A percentile compares a stretch with the other conserved stretches of the same genome.
Evolutionary conservation across 495 filamentous ascomycete species (phyloP).

Genomic region (Tuber indicum): DNA sequence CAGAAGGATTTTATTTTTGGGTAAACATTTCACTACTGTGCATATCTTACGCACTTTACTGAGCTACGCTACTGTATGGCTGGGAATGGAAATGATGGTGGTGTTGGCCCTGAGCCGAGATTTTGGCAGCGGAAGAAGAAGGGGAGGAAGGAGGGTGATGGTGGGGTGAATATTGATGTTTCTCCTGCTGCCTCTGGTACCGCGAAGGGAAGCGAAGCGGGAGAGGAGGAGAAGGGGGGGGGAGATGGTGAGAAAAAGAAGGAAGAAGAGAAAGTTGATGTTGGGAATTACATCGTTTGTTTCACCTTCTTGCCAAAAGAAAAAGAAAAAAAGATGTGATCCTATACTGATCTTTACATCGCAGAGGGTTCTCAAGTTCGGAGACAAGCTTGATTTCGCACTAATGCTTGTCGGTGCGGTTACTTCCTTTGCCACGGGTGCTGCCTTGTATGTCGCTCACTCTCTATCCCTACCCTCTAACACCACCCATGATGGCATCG

Average conservation of each 20-base stretch:
- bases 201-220: not conserved
- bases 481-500: not conserved
- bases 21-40: not conserved
- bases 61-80: not conserved
- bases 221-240: not conserved
- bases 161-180: not conserved
- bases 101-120: not conserved
- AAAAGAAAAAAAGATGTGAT: no score
- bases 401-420: slow-evolving; percentile 28
- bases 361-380: slow-evolving; percentile 30
- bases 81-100: not conserved
- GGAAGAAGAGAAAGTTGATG: slow-evolving; percentile 1
- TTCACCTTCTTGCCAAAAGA: not conserved
- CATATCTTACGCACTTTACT: not conserved
- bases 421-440: slow-evolving; percentile 26
- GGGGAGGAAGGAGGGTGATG: not conserved
- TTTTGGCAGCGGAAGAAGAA: not conserved
- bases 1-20: not conserved
- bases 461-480: not conserved
- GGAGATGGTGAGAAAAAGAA: not conserved
- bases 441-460: slow-evolving; percentile 20
- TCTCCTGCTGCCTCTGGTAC: not conserved
- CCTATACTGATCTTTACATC: slow-evolving; percentile 4
- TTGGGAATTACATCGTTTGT: slow-evolving; percentile 28
- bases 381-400: slow-evolving; percentile 20